A percentile compares a stretch with the other conserved stretches of the same genome.
Evolutionary conservation across 108 stramenopile species (phyloP).

Genomic region (Discostella stelligeroides): DNA sequence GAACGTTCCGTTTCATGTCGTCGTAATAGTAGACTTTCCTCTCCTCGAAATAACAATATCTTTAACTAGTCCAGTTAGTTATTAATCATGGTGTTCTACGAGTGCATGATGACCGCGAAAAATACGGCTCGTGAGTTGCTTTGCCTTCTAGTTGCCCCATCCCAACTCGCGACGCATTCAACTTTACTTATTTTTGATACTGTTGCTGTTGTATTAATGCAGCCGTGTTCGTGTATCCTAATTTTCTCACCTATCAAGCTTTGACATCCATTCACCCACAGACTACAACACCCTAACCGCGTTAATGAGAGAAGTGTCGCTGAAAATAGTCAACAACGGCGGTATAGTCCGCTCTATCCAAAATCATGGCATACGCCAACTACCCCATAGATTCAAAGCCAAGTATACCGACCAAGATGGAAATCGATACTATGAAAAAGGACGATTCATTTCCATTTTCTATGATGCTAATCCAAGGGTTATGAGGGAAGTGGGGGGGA

Average conservation of each 20-base stretch:
- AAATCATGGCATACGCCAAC: constrained; percentile 86
- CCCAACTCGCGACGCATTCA: not conserved
- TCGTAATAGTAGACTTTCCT: no score
- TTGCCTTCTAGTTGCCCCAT: not conserved
- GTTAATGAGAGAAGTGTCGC: constrained; percentile 70
- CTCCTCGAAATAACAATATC: not conserved
- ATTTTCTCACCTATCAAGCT: no score
- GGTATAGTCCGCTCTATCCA: constrained; percentile 86
- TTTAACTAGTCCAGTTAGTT: not conserved
- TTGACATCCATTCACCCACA: constrained; percentile 7
- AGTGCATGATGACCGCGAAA: constrained; percentile 78
- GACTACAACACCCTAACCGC: constrained; percentile 67
- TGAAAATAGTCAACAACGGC: constrained; percentile 77
- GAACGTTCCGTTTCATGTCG: no score
- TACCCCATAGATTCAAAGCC: constrained; percentile 86
- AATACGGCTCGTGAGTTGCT: constrained; percentile 76
- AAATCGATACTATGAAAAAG: constrained; percentile 84
- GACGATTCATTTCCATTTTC: constrained; percentile 80
- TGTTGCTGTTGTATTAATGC: not conserved
- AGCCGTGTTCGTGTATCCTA: no score
- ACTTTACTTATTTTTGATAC: not conserved
- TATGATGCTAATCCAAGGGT: constrained; percentile 80
- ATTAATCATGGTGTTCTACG: constrained; percentile 80
- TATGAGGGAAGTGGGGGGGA: constrained; percentile 62
- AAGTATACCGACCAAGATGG: constrained; percentile 77